Percentiles rank a stretch among this genome's conserved stretches.
phyloP scores from a whole-genome alignment of 2,329 filamentous ascomycete species.

The Xylariaceae sp. region DNA sequence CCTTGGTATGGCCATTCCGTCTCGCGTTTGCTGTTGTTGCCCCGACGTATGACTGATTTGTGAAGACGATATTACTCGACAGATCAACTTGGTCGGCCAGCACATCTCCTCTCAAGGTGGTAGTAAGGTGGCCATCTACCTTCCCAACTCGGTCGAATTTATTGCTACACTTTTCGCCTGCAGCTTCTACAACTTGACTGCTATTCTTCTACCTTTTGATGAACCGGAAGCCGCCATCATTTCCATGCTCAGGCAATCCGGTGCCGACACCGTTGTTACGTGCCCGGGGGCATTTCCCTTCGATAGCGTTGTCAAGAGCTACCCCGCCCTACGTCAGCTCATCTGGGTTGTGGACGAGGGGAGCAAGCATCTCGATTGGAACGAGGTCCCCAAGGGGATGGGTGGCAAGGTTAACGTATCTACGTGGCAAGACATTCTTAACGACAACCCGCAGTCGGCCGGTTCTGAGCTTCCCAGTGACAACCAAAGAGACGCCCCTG shows the following conservation, averaged over 20 bases:
- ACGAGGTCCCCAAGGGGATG: constrained; percentile 73
- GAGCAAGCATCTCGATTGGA: constrained; percentile 92
- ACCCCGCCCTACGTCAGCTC: constrained; percentile 67
- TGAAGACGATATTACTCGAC: constrained; percentile 65
- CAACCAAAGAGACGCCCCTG: constrained; percentile 46
- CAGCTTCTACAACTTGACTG: constrained; percentile 80
- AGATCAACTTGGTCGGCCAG: constrained; percentile 82
- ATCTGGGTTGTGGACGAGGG: constrained; percentile 92
- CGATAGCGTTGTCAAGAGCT: constrained; percentile 62
- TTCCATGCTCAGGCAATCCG: constrained; percentile 64
- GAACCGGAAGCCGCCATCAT: constrained; percentile 63
- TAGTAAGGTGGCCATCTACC: constrained; percentile 78
- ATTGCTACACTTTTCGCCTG: constrained; percentile 78
- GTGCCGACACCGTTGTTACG: constrained; percentile 77
- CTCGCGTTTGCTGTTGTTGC: neutral
- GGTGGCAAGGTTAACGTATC: constrained; percentile 70
- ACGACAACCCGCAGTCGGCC: constrained; percentile 57
- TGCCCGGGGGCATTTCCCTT: constrained; percentile 84
- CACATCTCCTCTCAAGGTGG: constrained; percentile 66
- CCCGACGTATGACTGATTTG: constrained; percentile 22
- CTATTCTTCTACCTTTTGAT: constrained; percentile 81
- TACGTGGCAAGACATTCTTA: constrained; percentile 89
- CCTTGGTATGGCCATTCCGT: constrained; percentile 40
- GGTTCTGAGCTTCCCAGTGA: constrained; percentile 61
- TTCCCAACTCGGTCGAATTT: constrained; percentile 90